phyloP scores from a whole-genome alignment of 805 yeast species.

The Tetrapisispora nanseiensis region DNA sequence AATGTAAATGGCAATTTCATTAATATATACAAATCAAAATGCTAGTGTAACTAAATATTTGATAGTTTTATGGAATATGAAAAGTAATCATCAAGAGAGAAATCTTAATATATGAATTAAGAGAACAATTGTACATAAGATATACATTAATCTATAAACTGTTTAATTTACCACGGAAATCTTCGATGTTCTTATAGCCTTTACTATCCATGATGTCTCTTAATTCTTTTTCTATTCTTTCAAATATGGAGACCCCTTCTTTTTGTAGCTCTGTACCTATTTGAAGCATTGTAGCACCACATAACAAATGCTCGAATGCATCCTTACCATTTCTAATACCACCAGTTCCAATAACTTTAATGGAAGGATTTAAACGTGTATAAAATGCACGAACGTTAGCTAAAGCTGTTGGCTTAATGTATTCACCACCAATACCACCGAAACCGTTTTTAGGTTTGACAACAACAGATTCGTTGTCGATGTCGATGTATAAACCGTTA shows the following conservation, averaged over 20 bases:
- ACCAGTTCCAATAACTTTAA: slow-evolving; percentile 26
- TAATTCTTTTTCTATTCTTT: slow-evolving; percentile 11
- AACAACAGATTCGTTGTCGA: slow-evolving; percentile 23
- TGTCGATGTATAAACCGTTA: slow-evolving; percentile 24
- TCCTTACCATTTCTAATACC: slow-evolving; percentile 25
- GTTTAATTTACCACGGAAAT: slow-evolving; percentile 24
- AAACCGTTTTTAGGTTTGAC: slow-evolving; percentile 27
- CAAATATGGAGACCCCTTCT: slow-evolving; percentile 22
- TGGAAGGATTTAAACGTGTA: slow-evolving; percentile 22
- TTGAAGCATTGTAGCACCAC: slow-evolving; percentile 28
- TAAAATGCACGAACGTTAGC: slow-evolving; percentile 28
- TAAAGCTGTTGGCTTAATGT: slow-evolving; percentile 27
- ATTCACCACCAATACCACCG: slow-evolving; percentile 29
- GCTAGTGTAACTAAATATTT: no score
- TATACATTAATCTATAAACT: slow-evolving; percentile 9
- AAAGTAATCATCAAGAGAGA: neutral
- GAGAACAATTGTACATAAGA: neutral
- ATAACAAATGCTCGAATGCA: slow-evolving; percentile 26
- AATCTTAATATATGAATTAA: neutral
- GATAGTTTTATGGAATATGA: neutral
- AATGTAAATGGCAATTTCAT: no score
- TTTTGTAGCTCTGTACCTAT: slow-evolving; percentile 24
- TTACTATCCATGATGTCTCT: slow-evolving; percentile 14
- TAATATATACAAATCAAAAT: no score
- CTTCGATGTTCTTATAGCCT: slow-evolving; percentile 24